Evolutionary conservation across 2,329 filamentous ascomycete species (phyloP).

Genomic region (Diaporthe nobilis): DNA sequence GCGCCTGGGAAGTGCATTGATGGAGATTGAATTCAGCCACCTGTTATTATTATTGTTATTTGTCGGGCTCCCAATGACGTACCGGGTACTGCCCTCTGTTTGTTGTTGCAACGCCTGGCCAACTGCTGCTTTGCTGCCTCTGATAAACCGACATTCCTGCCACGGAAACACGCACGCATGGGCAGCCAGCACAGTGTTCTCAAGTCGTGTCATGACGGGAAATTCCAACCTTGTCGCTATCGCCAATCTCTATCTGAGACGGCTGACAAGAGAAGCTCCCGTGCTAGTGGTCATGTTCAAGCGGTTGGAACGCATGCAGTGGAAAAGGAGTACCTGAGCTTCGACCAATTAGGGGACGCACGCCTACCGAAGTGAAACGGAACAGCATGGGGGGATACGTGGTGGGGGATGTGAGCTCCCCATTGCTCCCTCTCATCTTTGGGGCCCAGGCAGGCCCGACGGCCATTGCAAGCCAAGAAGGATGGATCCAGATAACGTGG

Average conservation of each 20-base stretch:
- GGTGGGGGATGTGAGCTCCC: slow-evolving; percentile 26
- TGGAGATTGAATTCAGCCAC: slow-evolving; percentile 35
- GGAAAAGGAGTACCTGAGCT: slow-evolving; percentile 37
- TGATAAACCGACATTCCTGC: not conserved
- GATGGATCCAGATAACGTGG: slow-evolving; percentile 38
- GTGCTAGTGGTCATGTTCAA: slow-evolving; percentile 25
- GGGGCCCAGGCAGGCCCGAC: slow-evolving; percentile 23
- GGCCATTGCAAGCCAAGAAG: slow-evolving; percentile 17
- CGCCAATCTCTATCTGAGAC: slow-evolving; percentile 39
- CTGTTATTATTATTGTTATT: slow-evolving; percentile 25
- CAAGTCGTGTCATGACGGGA: slow-evolving; percentile 18
- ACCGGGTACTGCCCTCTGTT: slow-evolving; percentile 12
- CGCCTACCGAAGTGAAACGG: slow-evolving; percentile 38
- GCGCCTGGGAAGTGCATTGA: slow-evolving; percentile 34
- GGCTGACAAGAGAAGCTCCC: slow-evolving; percentile 32
- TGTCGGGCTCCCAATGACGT: slow-evolving; percentile 16
- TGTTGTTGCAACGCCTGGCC: slow-evolving; percentile 30
- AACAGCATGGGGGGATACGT: slow-evolving; percentile 33
- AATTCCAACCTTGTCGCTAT: slow-evolving; percentile 34
- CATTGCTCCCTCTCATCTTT: slow-evolving; percentile 29
- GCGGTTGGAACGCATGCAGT: slow-evolving; percentile 39
- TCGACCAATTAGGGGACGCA: slow-evolving; percentile 32
- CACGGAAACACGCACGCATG: not conserved
- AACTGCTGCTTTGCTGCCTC: not conserved
- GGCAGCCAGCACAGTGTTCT: not conserved